Evolutionary conservation across 2,329 filamentous ascomycete species (phyloP), one percentile per base, ranked within the genome.

Genomic region (Talaromyces amestolkiae): DNA sequence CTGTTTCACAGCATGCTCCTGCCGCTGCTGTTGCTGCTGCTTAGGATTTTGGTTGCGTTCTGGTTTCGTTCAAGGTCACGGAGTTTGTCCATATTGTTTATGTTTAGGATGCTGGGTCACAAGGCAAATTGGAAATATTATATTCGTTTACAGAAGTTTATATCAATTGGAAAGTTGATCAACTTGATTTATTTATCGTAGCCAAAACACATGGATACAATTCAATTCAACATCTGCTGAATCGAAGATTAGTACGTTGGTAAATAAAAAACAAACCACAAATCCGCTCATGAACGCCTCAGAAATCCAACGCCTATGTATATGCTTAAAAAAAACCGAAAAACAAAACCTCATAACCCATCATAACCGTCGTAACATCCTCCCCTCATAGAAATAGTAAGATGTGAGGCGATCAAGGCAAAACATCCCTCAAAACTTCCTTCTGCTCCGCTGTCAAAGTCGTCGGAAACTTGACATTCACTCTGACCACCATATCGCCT

Each of bases 401-500:
- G 31, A 24, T 8, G 31, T 7, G 27, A 31, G 49, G 19, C n/a
- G 31, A 35, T 22, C 74, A 75, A 73, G 78, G 85, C 65, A 99
- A 81, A 72, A 97, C 91, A 72, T 93, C 89, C 79, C 85, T 91
- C 69, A 99, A 79, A 75, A 90, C 85, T 69, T 88, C 82, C 83
- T 97, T 98, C 81, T 98, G 94, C 4, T 85, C 81, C 8, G 85
- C 65, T 3, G 92, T 94, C 78, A 99, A 79, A 47, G 80, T 89
- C 3, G 88, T 89, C 0, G 95, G 95, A 82, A 97, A 98, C 75
- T 91, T 93, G 77, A 99, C 93, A 74, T 95, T 95, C 73, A 97
- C 93, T 67, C 89, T 91, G 66, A 99, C 85, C 66, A 98, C 81
- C 70, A 99, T 91, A 75, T 97, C 92, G 27, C 95, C 95, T 65